Conservation (phyloP, 805 yeast genomes). For the Kregervanrija delftensis region DNA sequence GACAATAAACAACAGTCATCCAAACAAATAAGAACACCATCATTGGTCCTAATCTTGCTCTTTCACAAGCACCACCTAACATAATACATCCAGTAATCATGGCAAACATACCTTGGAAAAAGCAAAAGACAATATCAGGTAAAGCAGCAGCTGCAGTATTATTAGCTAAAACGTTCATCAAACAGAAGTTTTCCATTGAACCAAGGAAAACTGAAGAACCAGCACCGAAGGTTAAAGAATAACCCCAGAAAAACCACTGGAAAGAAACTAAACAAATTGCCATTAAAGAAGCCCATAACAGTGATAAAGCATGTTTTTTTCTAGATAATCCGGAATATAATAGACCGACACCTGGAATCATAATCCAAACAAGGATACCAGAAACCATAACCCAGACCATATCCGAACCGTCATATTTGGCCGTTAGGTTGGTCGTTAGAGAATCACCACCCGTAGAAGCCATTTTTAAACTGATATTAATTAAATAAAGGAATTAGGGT, state of each 20-base stretch:
- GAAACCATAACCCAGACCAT: constrained; percentile 81
- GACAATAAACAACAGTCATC: constrained; percentile 94
- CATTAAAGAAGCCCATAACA: constrained; percentile 92
- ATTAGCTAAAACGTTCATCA: constrained; percentile 76
- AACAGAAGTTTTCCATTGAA: constrained; percentile 69
- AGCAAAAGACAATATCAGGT: constrained; percentile 88
- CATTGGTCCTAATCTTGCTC: constrained; percentile 95
- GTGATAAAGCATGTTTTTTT: constrained; percentile 90
- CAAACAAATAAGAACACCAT: constrained; percentile 90
- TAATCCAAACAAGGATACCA: constrained; percentile 84
- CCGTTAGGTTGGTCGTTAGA: constrained; percentile 63
- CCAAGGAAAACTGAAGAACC: constrained; percentile 64
- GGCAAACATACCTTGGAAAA: constrained; percentile 97
- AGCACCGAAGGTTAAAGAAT: constrained; percentile 69
- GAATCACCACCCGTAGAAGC: constrained; percentile 42
- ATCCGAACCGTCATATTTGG: constrained; percentile 63
- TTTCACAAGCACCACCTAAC: constrained; percentile 97
- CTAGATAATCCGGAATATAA: constrained; percentile 90
- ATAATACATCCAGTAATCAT: constrained; percentile 85
- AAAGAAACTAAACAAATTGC: constrained; percentile 75
- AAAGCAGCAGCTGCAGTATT: constrained; percentile 59
- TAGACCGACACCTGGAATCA: constrained; percentile 95
- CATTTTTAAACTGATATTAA: not conserved
- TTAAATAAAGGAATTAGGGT: no score
- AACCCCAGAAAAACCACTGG: constrained; percentile 99